phyloP scores from a whole-genome alignment of 2,329 filamentous ascomycete genomes.

The Ascochyta koolunga region DNA sequence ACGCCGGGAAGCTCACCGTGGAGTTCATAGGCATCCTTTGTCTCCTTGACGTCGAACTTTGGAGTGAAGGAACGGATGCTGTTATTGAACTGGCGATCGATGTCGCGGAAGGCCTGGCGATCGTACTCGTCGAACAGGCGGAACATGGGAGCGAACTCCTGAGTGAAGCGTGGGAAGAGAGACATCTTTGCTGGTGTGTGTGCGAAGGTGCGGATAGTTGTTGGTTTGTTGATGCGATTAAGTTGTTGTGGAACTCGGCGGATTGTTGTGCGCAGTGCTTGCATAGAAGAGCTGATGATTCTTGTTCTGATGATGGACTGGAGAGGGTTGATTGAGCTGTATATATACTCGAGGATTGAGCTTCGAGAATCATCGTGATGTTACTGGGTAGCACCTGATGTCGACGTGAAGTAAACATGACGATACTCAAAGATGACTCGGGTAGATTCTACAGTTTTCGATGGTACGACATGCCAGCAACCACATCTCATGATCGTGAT shows the following conservation, averaged over 20 bases:
- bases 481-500: neutral
- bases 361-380: constrained; percentile 38
- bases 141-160: constrained; percentile 53
- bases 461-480: constrained; percentile 8
- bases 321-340: constrained; percentile 8
- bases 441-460: constrained; percentile 31
- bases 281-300: constrained; percentile 40
- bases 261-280: constrained; percentile 44
- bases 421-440: constrained; percentile 32
- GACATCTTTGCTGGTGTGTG: constrained; percentile 44
- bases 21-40: constrained; percentile 71
- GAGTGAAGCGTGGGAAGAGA: constrained; percentile 51
- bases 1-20: constrained; percentile 81
- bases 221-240: constrained; percentile 38
- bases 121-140: constrained; percentile 57
- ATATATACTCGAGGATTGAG: constrained; percentile 37
- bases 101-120: constrained; percentile 38
- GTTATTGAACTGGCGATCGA: constrained; percentile 27
- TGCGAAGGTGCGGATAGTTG: constrained; percentile 27
- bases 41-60: constrained; percentile 79
- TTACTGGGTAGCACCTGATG: constrained; percentile 11
- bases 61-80: constrained; percentile 68
- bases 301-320: constrained; percentile 33
- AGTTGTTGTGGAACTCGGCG: constrained; percentile 40
- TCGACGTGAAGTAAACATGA: constrained; percentile 20